Evolutionary conservation across 495 filamentous ascomycete species (phyloP), one percentile per base, ranked within the genome.

Genomic region (Tuber aestivum): DNA sequence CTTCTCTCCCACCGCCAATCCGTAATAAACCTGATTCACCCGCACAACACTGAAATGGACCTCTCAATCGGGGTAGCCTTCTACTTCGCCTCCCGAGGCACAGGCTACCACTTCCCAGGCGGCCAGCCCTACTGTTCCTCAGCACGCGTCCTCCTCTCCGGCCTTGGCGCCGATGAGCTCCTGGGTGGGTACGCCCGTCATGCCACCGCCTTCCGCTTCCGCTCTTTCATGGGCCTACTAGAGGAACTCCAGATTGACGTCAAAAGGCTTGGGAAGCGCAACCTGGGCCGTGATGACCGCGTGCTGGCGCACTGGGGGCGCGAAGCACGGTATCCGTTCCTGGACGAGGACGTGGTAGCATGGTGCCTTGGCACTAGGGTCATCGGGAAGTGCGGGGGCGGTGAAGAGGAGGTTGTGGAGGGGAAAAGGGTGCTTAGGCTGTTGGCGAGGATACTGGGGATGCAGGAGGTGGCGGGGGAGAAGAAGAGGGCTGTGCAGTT

Each of bases 11-110:
- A 97, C 80, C 90, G 93, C 70, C 80, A 87, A 10, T 86, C 85
- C 9, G 87, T 98, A 5, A 87, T 93, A 50, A 87, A 88, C 2
- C 87, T 99, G 21, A 95, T 98, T 80, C 88, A 91, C 79, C 95
- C 95, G 0, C 95, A 98, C 83, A 94, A 97, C 80, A 98, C 95
- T 0, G 96, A 97, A 83, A 99, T 99, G 95, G 95, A 99, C 81
- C 87, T 97, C 4, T 98, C 96, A n/a, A 98, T 99, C 79, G 92
- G 92, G 3, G 90, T 89, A 72, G 95, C 95, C 0, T 87, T 98
- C 69, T 98, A 97, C 85, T 99, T 99, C 83, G 93, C 95, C 6
- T 90, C 95, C 10, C 89, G 94, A 20, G 95, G 94, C 12, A 86
- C 85, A 73, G 95, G 95, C 0, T 68, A 83, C 8, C 71, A 81